Percentiles rank a stretch among this genome's conserved stretches.
Conservation (phyloP, 768 basidiomycete genomes). For the Pleurotus cornucopiae region DNA sequence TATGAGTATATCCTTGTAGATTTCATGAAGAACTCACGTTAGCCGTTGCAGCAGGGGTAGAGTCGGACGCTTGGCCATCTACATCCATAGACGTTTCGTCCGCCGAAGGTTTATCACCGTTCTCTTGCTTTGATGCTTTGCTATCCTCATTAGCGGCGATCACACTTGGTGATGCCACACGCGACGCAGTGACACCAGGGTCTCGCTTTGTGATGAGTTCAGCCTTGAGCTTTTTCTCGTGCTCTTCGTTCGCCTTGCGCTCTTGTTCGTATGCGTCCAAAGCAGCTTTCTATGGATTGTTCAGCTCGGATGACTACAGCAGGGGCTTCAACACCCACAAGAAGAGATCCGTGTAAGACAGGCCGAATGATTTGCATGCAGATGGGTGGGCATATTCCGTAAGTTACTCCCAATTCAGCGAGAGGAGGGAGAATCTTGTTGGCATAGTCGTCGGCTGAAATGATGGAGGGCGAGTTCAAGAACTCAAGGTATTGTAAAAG, state of each 20-base stretch:
- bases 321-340: constrained; percentile 37
- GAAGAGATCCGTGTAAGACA: constrained; percentile 57
- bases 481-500: constrained; percentile 91
- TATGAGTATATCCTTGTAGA: too few species aligned
- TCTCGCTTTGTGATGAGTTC: constrained; percentile 76
- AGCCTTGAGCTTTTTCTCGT: constrained; percentile 78
- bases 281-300: constrained; percentile 46
- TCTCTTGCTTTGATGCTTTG: neutral
- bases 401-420: constrained; percentile 65
- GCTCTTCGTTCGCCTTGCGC: constrained; percentile 65
- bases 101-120: neutral
- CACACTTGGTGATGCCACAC: constrained; percentile 60
- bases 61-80: constrained; percentile 28
- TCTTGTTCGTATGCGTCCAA: constrained; percentile 67
- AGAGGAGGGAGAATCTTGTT: constrained; percentile 72
- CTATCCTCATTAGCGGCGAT: constrained; percentile 12
- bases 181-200: constrained; percentile 49
- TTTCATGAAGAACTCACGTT: constrained; percentile 29
- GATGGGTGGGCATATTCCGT: constrained; percentile 79
- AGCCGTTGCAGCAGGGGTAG: constrained; percentile 13
- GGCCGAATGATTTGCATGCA: constrained; percentile 95
- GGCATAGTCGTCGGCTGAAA: constrained; percentile 70
- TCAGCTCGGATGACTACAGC: constrained; percentile 5
- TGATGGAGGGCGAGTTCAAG: constrained; percentile 65
- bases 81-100: constrained; percentile 47